These are phyloP conservation scores for Ulota crispa DNA, from an alignment of 225 moss, liverwort and hornwort species.

Conservation along the genomic window DNA sequence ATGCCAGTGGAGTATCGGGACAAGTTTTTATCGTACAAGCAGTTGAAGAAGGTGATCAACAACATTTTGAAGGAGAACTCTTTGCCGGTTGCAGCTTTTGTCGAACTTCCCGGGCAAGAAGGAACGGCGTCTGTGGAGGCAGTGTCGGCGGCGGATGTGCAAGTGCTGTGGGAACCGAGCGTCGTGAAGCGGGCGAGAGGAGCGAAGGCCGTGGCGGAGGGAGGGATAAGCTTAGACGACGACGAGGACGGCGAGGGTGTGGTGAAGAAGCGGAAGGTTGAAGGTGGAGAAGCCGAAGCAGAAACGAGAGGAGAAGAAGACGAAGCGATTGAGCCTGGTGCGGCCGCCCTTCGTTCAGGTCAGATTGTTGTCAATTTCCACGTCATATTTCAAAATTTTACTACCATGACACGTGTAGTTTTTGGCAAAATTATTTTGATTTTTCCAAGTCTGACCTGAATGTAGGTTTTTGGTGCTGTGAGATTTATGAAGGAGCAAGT, in stretches of 20 bases:
- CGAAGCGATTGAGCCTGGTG: not conserved
- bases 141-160: conserved; percentile 11
- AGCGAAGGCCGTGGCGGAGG: not conserved
- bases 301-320: not conserved
- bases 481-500: not conserved
- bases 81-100: conserved; percentile 58
- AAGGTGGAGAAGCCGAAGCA: not conserved
- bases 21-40: conserved; percentile 83
- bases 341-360: not conserved
- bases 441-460: not conserved
- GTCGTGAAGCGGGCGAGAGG: conserved; percentile 28
- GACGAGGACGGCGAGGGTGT: conserved; percentile 14
- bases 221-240: not conserved
- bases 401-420: not conserved
- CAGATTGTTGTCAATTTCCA: not conserved
- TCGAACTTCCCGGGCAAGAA: conserved; percentile 15
- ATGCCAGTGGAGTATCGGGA: conserved; percentile 58
- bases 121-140: conserved; percentile 20
- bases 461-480: not conserved
- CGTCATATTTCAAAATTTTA: not conserved
- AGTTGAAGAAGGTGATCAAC: conserved; percentile 86
- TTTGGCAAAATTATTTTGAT: not conserved
- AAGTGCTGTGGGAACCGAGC: conserved; percentile 32
- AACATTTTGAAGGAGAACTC: conserved; percentile 46
- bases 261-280: conserved; percentile 27